These are phyloP conservation scores for Trichosanthes truncata DNA, from an alignment of 306 rosid species.

Conservation along the genomic window DNA sequence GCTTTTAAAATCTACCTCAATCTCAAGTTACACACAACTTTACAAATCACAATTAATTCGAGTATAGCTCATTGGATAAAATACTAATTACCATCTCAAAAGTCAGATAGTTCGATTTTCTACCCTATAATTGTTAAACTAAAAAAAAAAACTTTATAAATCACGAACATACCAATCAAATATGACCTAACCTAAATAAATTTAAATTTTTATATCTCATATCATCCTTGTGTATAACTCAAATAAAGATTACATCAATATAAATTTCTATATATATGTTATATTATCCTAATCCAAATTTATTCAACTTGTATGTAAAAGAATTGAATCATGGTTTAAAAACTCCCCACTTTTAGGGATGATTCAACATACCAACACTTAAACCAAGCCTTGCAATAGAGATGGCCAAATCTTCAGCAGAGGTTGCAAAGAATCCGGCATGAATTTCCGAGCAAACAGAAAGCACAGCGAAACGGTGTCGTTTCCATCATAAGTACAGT, in stretches of 20 bases:
- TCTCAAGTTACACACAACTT: too few species aligned
- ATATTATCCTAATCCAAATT: not conserved
- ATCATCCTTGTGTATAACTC: not conserved
- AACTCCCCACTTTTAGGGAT: not conserved
- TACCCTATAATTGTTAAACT: too few species aligned
- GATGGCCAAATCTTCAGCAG: constrained; percentile 12
- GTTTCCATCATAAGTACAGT: constrained; percentile 16
- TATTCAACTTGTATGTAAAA: not conserved
- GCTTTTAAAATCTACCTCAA: too few species aligned
- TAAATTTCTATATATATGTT: not conserved
- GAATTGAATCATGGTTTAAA: not conserved
- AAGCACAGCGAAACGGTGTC: constrained; percentile 18
- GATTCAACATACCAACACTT: too few species aligned
- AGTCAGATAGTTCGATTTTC: too few species aligned
- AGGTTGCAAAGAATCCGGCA: constrained; percentile 28
- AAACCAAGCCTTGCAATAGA: not conserved
- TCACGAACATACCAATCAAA: not conserved
- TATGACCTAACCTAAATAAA: not conserved
- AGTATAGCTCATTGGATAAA: too few species aligned
- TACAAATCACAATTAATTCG: too few species aligned
- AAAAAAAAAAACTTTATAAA: too few species aligned
- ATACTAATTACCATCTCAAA: too few species aligned
- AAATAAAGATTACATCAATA: not conserved
- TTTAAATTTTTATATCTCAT: not conserved
- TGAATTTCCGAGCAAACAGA: constrained; percentile 36